Percentiles rank a stretch among this genome's conserved stretches.
Conservation (phyloP, 352 stramenopile genomes). For the Phytophthora lateralis region DNA sequence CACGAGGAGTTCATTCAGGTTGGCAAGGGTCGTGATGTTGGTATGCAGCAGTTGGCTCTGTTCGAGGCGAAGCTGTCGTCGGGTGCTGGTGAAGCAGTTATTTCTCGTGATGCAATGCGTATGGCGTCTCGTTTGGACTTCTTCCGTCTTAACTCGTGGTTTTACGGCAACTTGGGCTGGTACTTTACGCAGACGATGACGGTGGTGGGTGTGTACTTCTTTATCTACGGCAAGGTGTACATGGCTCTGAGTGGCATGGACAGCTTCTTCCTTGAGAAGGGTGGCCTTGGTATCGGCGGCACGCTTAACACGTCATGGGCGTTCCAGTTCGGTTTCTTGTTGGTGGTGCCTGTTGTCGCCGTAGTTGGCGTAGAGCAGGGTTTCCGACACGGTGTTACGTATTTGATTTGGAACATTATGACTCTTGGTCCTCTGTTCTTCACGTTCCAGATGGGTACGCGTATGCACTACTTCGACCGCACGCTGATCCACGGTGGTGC, state of each 20-base stretch:
- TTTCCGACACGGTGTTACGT: constrained; percentile 93
- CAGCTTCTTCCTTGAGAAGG: constrained; percentile 90
- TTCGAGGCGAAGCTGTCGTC: constrained; percentile 98
- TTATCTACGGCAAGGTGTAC: constrained; percentile 98
- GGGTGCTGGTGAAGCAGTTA: constrained; percentile 96
- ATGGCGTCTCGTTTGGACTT: constrained; percentile 97
- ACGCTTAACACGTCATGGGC: constrained; percentile 96
- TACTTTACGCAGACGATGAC: constrained; percentile 99
- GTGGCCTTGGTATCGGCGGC: constrained; percentile 94
- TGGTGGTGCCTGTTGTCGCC: constrained; percentile 97
- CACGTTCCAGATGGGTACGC: constrained; percentile 99
- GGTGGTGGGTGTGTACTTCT: constrained; percentile 97
- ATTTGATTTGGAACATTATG: constrained; percentile 95
- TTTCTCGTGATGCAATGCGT: constrained; percentile 96
- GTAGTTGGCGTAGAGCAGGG: constrained; percentile 98
- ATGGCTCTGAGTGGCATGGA: constrained; percentile 96
- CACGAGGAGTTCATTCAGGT: constrained; percentile 90
- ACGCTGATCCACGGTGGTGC: constrained; percentile 97
- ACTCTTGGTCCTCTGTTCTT: constrained; percentile 98
- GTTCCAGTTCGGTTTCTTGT: constrained; percentile 95
- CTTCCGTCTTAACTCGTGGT: constrained; percentile 97
- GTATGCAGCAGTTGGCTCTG: constrained; percentile 98
- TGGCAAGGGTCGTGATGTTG: constrained; percentile 98
- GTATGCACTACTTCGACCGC: constrained; percentile 98
- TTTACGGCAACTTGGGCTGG: constrained; percentile 98